Conservation (phyloP, 2,329 filamentous ascomycete genomes). For the Exserohilum turcica region DNA sequence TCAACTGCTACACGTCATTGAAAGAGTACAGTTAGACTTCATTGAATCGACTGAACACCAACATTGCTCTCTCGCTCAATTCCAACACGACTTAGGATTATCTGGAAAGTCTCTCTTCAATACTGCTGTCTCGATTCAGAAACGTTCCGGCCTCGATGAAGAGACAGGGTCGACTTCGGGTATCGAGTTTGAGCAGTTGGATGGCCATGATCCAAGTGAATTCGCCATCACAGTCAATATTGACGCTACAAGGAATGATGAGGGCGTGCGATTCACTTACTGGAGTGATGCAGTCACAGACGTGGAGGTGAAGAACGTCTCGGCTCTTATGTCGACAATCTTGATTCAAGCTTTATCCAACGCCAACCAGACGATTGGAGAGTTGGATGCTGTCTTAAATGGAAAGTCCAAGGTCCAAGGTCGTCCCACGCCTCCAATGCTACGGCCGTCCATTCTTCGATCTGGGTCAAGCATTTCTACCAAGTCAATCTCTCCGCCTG, state of each 20-base stretch:
- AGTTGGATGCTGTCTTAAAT: slow-evolving; percentile 29
- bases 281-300: slow-evolving; percentile 42
- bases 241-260: slow-evolving; percentile 38
- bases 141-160: slow-evolving; percentile 21
- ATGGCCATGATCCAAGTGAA: slow-evolving; percentile 40
- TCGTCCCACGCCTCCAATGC: slow-evolving; percentile 8
- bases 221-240: slow-evolving; percentile 44
- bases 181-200: slow-evolving; percentile 38
- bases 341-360: slow-evolving; percentile 28
- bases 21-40: slow-evolving; percentile 39
- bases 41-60: slow-evolving; percentile 41
- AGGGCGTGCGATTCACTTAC: slow-evolving; percentile 38
- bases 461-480: slow-evolving; percentile 8
- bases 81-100: slow-evolving; percentile 52
- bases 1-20: slow-evolving; percentile 29
- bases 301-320: slow-evolving; percentile 34
- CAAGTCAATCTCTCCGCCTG: slow-evolving; percentile 23
- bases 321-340: slow-evolving; percentile 33
- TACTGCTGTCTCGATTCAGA: slow-evolving; percentile 51
- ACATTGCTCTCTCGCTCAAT: slow-evolving; percentile 50
- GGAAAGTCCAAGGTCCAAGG: slow-evolving; percentile 12
- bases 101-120: slow-evolving; percentile 52
- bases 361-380: slow-evolving; percentile 31
- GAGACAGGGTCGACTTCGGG: slow-evolving; percentile 2
- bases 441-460: slow-evolving; percentile 11